Base-by-base conservation (phyloP, 768 basidiomycete genomes). In the Piloderma croceum region DNA sequence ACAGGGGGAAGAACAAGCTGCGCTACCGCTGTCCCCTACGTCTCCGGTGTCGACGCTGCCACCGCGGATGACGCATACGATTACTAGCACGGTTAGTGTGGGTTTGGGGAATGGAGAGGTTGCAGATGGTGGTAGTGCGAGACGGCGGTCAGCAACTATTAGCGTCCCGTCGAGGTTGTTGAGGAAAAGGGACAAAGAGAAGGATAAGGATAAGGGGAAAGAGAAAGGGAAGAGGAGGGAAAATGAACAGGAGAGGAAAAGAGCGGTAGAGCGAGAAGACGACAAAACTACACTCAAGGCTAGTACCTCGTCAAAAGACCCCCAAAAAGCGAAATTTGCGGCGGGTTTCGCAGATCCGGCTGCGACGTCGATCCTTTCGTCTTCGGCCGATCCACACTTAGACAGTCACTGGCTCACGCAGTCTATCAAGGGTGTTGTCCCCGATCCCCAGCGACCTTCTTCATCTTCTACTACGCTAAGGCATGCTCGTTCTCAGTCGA, bases 171-270 rank as follows among this genome's bases (percentile, higher is more conserved):
- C n/a, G n/a, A n/a, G n/a, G n/a, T n/a, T n/a, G n/a, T n/a, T n/a
- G 31, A 39, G 2, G 63, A 52, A 27, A 64, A 64, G 5, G 63
- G 60, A 24, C 48, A 50, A 7, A 45, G 54, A 20, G 42, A 50
- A 23, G 45, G 36, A 67, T 43, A 31, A 63, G 39, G 24, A 64
- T 48, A 27, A 66, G 46, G n/a, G 60, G 47, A 7, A 58, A 56
- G 34, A 69, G 59, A 47, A 64, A 56, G 35, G 61, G 51, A 23
- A 68, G 38, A 46, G 65, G 65, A 67, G 67, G 69, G 33, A 44
- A 53, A 38, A 41, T 37, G 15, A 42, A 40, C 18, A 29, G 27
- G 27, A 29, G 10, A 15, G 27, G 27, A 9, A 29, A 29, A 15
- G 27, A 29, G 27, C 9, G 15, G 27, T 9, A 29, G 27, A 9